Conservation (phyloP, 495 filamentous ascomycete species). For the Aspergillus coremiiformis region DNA sequence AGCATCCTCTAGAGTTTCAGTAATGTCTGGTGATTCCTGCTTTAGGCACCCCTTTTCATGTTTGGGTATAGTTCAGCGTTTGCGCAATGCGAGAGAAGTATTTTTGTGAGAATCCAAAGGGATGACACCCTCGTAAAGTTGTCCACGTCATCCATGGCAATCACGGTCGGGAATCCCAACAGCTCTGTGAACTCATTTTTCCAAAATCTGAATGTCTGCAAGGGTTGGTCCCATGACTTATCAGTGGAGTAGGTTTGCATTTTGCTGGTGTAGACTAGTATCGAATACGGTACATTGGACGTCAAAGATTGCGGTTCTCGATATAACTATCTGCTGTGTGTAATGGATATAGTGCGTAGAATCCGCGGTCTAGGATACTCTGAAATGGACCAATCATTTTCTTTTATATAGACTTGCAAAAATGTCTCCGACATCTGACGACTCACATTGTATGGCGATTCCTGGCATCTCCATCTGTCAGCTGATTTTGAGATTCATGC, state of each 20-base stretch:
- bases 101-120: background rate
- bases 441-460: background rate
- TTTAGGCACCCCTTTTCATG: background rate
- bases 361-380: background rate
- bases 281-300: background rate
- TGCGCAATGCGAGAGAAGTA: background rate
- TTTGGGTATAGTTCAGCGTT: background rate
- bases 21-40: background rate
- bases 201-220: background rate
- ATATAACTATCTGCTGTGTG: background rate
- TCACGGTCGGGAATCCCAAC: background rate
- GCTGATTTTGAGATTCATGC: background rate
- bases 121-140: background rate
- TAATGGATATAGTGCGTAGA: background rate
- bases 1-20: background rate
- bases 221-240: background rate
- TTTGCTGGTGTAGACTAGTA: background rate
- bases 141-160: background rate
- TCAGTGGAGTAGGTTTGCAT: background rate
- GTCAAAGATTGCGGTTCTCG: background rate
- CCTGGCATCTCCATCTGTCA: background rate
- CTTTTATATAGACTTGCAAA: background rate
- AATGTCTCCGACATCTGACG: background rate
- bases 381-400: background rate
- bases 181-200: background rate